Evolutionary conservation across 2,329 filamentous ascomycete genomes (phyloP), one percentile per base, ranked within the genome.

Genomic region (Pseudovirgaria hyperparasitica): DNA sequence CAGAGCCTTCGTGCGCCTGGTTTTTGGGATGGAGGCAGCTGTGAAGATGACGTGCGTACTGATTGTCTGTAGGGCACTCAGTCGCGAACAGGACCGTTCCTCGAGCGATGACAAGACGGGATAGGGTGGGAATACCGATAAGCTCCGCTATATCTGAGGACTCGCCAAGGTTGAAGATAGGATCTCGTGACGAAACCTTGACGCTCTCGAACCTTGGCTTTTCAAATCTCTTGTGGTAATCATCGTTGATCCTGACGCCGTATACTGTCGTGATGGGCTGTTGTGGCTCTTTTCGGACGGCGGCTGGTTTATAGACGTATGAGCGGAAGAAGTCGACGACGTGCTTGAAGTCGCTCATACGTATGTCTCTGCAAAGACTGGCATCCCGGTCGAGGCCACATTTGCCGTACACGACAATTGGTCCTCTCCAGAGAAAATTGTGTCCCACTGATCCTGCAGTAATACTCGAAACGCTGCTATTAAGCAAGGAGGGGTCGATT

Each of bases 341-440:
- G 15, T 39, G 34, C 17, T 34, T 35, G 21, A 36, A 35, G 25
- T 33, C 27, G 12, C 19, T 31, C 31, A 31, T 28, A 25, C 29
- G 22, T 17, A 34, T 12, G 30, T 33, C 30, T 24, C 19, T 33
- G 26, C 26, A 31, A 19, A 9, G 10, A 16, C 11, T 23, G 11
- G 22, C n/a, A 9, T 16, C 12, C 21, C 19, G 15, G 13, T 26
- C 27, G 5, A 22, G 23, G 13, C 28, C 34, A 13, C 23, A 19
- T 11, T 14, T 22, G 19, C 23, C 14, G 20, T 23, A 24, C 5
- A 28, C 31, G 22, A 33, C 17, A 16, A 27, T 29, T 2, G 34
- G 32, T 14, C 32, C 36, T 19, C 32, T 25, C 34, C 32, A 37
- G 9, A 32, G 22, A 19, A 30, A 19, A 14, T 26, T 28, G 9